Evolutionary conservation across 192 early-diverging fungal genomes (phyloP).

Genomic region (Backusella psychrophila): DNA sequence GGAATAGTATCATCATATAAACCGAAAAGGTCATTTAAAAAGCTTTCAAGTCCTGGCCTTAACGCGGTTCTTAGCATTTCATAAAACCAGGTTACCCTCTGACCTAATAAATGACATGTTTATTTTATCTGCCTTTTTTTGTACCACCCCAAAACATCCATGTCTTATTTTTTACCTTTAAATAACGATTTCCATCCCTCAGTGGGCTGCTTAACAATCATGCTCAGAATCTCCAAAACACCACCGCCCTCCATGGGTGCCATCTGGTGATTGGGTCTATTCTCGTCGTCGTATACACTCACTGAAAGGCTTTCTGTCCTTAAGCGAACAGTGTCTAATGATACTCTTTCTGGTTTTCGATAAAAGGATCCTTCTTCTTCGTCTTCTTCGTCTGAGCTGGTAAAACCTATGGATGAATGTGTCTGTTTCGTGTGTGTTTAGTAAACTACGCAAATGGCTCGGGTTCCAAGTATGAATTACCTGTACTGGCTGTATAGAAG

Average conservation of each 20-base stretch:
- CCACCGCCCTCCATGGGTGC: slow-evolving; percentile 50
- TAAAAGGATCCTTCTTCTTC: slow-evolving; percentile 24
- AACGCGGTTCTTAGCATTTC: slow-evolving; percentile 64
- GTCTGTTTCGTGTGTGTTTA: neutral
- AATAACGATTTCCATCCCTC: slow-evolving; percentile 58
- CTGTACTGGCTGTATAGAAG: slow-evolving; percentile 27
- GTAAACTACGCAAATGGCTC: neutral
- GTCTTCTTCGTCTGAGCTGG: slow-evolving; percentile 15
- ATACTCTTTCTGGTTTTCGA: slow-evolving; percentile 4
- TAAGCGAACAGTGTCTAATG: slow-evolving; percentile 6
- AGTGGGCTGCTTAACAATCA: slow-evolving; percentile 55
- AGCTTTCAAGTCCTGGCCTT: slow-evolving; percentile 81
- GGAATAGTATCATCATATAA: slow-evolving; percentile 82
- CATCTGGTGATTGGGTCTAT: slow-evolving; percentile 59
- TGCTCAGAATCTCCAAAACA: slow-evolving; percentile 48
- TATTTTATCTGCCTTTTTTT: neutral
- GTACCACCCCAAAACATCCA: neutral
- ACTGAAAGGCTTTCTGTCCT: slow-evolving; percentile 40
- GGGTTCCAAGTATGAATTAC: slow-evolving; percentile 21
- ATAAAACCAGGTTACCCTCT: slow-evolving; percentile 73
- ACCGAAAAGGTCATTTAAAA: slow-evolving; percentile 83
- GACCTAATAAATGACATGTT: slow-evolving; percentile 14
- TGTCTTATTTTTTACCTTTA: slow-evolving; percentile 41
- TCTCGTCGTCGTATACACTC: slow-evolving; percentile 46
- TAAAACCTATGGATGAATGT: neutral